Evolutionary conservation across 2,329 filamentous ascomycete genomes (phyloP).

Genomic region (Colletotrichum lini): DNA sequence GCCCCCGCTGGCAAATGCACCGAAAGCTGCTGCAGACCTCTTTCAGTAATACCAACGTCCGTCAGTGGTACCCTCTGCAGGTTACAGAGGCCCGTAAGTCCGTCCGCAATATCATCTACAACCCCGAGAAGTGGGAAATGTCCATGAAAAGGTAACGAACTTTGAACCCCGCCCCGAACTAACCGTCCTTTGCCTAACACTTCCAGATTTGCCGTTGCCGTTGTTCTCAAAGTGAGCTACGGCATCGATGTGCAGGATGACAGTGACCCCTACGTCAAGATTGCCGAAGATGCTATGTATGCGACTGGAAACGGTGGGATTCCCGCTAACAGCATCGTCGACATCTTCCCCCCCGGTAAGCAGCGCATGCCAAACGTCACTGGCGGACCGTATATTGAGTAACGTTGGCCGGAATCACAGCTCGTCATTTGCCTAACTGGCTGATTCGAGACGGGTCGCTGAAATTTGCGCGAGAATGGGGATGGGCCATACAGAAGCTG

Average conservation of each 20-base stretch:
- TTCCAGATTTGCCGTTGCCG: constrained; percentile 49
- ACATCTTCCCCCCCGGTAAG: constrained; percentile 61
- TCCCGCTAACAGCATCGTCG: constrained; percentile 58
- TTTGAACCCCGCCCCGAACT: not conserved
- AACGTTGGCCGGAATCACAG: constrained; percentile 46
- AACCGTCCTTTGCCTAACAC: constrained; percentile 11
- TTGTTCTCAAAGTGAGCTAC: constrained; percentile 52
- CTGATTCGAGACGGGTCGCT: constrained; percentile 51
- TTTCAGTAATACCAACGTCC: constrained; percentile 57
- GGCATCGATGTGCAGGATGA: constrained; percentile 49
- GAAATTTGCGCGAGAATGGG: constrained; percentile 52
- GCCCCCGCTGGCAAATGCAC: constrained; percentile 59
- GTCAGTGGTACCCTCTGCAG: constrained; percentile 53
- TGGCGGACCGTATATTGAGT: constrained; percentile 36
- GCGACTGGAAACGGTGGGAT: constrained; percentile 50
- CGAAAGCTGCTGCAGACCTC: constrained; percentile 59
- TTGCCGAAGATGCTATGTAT: constrained; percentile 45
- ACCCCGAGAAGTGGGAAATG: constrained; percentile 43
- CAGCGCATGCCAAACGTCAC: constrained; percentile 31
- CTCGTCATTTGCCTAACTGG: constrained; percentile 58
- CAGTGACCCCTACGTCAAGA: constrained; percentile 49
- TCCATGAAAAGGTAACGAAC: constrained; percentile 37
- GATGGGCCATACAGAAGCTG: constrained; percentile 52
- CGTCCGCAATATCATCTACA: constrained; percentile 45
- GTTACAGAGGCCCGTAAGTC: constrained; percentile 48